These are phyloP conservation scores for Dillenia suffruticosa DNA, from an alignment of 164 flowering plant genomes.

Conservation along the genomic window DNA sequence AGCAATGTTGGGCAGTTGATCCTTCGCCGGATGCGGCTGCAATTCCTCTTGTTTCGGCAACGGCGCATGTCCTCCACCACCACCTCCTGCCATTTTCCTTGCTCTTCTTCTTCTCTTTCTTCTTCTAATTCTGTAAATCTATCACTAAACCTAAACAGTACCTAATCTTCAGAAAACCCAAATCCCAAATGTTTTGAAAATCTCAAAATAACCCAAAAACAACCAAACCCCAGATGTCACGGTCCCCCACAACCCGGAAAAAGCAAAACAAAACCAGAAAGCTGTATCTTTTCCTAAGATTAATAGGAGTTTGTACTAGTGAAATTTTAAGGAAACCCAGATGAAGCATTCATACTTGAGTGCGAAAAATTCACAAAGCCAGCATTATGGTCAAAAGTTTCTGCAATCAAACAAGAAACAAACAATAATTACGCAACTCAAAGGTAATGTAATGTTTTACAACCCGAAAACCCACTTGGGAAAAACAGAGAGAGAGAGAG, in stretches of 20 bases:
- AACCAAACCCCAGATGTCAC: slow-evolving; percentile 15
- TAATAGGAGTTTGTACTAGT: neutral
- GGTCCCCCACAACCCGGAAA: slow-evolving; percentile 12
- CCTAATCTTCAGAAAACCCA: slow-evolving; percentile 13
- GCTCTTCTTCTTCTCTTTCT: slow-evolving; percentile 12
- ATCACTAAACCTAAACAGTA: slow-evolving; percentile 5
- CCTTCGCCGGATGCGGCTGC: slow-evolving; percentile 70
- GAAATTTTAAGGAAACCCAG: neutral
- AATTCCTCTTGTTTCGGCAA: slow-evolving; percentile 63
- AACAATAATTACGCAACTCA: neutral
- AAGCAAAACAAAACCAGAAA: neutral
- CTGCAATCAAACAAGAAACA: neutral
- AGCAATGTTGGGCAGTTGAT: slow-evolving; percentile 64
- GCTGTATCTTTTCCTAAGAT: neutral
- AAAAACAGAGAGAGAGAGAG: slow-evolving; percentile 3
- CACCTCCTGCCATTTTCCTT: slow-evolving; percentile 34
- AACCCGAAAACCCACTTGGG: slow-evolving; percentile 21
- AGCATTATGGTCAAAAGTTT: slow-evolving; percentile 6
- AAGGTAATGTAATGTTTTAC: neutral
- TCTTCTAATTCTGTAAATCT: slow-evolving; percentile 4
- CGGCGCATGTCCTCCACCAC: slow-evolving; percentile 52
- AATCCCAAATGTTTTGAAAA: slow-evolving; percentile 16
- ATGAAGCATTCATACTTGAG: neutral
- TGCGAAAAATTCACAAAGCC: neutral
- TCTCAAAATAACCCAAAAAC: neutral